Base-by-base conservation (phyloP, 2,329 filamentous ascomycete genomes). In the Madurella mycetomatis region DNA sequence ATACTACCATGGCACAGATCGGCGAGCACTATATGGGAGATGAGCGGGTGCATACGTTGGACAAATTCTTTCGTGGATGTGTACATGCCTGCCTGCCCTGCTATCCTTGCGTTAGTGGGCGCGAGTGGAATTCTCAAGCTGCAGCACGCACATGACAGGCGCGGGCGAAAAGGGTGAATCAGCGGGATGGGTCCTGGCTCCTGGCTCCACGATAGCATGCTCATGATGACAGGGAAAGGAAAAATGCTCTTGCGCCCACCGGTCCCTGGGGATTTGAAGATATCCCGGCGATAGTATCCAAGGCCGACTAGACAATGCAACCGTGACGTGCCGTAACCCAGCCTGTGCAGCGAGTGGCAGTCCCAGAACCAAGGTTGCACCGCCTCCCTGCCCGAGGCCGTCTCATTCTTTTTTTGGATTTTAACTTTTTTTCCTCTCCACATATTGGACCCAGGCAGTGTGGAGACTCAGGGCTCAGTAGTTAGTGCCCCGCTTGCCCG, bases 391-490 rank as follows among this genome's bases (percentile, higher is more conserved):
- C 25, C 41, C 49, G 54, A 51, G 56, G 44, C 52, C 53, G 31
- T 55, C 48, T 8, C 41, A 44, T 58, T 63, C 61, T 63, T 62
- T 64, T 64, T 64, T 64, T 64, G 60, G 61, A 64, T 62, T 62
- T 62, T 63, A 58, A 31, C 50, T 58, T 61, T 57, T 51, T 41
- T 39, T n/a, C 39, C 56, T 53, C 59, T 55, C 57, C 59, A 61
- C 57, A 5, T 4, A 11, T 9, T 19, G 17, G 13, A n/a, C n/a
- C 7, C 16, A 41, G 17, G 40, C 11, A 4, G 11, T 15, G 9
- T 37, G 34, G 25, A 25, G 25, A 25, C 25, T 15, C 9, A 56
- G 37, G 46, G 41, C 18, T 41, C 37, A 16, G 25, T 5, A 15
- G 2, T 47, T 5, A 15, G 2, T 47, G 40, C 34, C 53, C 53